Evolutionary conservation across 345 rosid species (phyloP).

Genomic region (Citrus sinensis): DVS_A1.0 CM039168.1:737001-737500

Average conservation of each 20-base stretch:
- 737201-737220: constrained; percentile 83
- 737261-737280: constrained; percentile 93
- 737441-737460: constrained; percentile 99
- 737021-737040: constrained; percentile 97
- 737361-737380: constrained; percentile 94
- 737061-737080: constrained; percentile 80
- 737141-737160: constrained; percentile 93
- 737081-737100: constrained; percentile 93
- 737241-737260: constrained; percentile 95
- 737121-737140: constrained; percentile 84
- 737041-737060: constrained; percentile 94
- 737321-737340: constrained; percentile 90
- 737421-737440: constrained; percentile 99
- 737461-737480: constrained; percentile 98
- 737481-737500: constrained; percentile 75
- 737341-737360: constrained; percentile 98
- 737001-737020: constrained; percentile 85
- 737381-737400: constrained; percentile 91
- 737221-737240: constrained; percentile 77
- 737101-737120: constrained; percentile 81
- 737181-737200: constrained; percentile 87
- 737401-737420: constrained; percentile 91
- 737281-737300: constrained; percentile 94
- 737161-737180: constrained; percentile 93
- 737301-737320: constrained; percentile 85